Conservation (phyloP, 2,329 filamentous ascomycete genomes). For the Grosmannia huntii region DNA sequence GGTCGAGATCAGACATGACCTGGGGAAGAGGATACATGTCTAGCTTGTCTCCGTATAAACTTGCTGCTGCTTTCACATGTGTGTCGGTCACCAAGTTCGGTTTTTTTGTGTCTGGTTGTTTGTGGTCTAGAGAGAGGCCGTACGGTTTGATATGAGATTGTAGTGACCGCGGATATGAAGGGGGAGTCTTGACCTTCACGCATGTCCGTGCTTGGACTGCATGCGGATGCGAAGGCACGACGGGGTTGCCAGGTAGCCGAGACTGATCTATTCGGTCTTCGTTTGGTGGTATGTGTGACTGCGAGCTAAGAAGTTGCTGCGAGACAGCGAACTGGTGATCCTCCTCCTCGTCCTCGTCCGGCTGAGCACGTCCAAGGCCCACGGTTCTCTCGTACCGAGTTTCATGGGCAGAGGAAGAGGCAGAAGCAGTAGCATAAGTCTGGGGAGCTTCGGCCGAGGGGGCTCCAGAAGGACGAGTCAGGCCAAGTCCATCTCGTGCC, state of each 20-base stretch:
- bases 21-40: neutral
- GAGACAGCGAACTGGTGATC: neutral
- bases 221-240: neutral
- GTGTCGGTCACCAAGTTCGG: neutral
- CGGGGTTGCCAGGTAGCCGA: neutral
- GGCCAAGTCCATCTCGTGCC: neutral
- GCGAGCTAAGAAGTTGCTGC: neutral
- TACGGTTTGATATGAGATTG: neutral
- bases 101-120: neutral
- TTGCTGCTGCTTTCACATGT: neutral
- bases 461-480: neutral
- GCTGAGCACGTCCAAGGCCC: neutral
- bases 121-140: neutral
- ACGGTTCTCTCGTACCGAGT: neutral
- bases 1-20: slow-evolving; percentile 8
- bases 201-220: neutral
- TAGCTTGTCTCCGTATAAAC: neutral
- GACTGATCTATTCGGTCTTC: neutral
- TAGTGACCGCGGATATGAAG: neutral
- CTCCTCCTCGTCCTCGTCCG: neutral
- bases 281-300: neutral
- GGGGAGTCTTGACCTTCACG: neutral
- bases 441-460: neutral
- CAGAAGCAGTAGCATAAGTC: neutral
- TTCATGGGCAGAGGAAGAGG: neutral